Base-by-base conservation (phyloP, 257 asterid genomes). In the Thymus mandschuricus region DNA sequence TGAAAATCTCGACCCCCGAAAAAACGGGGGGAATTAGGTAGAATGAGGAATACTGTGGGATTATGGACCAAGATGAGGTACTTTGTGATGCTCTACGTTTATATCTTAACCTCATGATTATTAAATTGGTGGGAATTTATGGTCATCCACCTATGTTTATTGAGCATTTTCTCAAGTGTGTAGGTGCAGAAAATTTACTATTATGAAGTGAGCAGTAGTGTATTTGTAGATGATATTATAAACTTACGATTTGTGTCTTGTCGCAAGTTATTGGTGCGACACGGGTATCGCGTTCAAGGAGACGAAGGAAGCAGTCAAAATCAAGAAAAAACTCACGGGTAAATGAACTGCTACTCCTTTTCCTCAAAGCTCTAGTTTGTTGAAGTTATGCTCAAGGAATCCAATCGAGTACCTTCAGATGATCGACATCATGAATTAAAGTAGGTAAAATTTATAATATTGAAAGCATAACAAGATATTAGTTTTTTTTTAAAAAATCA, bases 321-420 rank as follows among this genome's bases (percentile, higher is more conserved):
- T 49, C 71, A 33, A 8, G 60, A 15, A 66, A 56, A 0, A 69
- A 28, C 59, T 57, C 57, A 44, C 66, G 46, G 27, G 66, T 35
- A 44, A 21, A 44, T 43, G 66, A 58, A 49, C 61, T 49, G 62
- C 50, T 48, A 21, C 52, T 38, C 55, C 60, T 50, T 60, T 61
- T 33, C 67, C 30, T 43, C 30, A 43, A 15, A 41, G 66, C 66
- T 56, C 10, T n/a, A 8, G 7, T 30, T 44, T 31, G 8, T 43
- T 2, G 60, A 44, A 60, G 27, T 59, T 41, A 59, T 40, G 73
- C 73, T 56, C 52, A 56, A 46, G 68, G 31, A 41, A 70, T 35
- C 68, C 68, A 60, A 48, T 15, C 10, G 68, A 60, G 75, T 70
- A 70, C 75, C 75, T 70, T 45, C 60, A 46, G 34, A 21, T 59